Evolutionary conservation across 805 yeast species (phyloP), one percentile per base, ranked within the genome.

Genomic region (Kodamaea laetipori): DNA sequence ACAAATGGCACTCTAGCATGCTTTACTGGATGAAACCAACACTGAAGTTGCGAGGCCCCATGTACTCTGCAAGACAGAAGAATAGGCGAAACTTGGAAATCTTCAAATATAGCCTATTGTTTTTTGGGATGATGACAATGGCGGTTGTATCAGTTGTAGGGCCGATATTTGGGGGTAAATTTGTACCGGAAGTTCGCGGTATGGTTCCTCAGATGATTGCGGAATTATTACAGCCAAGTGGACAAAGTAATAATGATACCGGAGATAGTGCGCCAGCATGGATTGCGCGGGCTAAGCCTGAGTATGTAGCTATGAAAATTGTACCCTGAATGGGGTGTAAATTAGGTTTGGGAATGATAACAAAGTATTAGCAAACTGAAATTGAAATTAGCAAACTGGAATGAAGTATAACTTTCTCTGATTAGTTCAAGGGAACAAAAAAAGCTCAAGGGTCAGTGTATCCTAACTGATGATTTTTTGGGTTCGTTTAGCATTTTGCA

Each of bases 171-270:
- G 70, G 57, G 27, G 51, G 58, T 6, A 36, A 46, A 8, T 27
- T 38, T 10, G 28, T 48, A 9, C 43, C 46, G 4, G 44, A 37
- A 2, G 4, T 50, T 6, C 12, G 17, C 17, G 32, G 8, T 11
- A 12, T 16, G 2, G 11, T 25, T 39, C 58, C 47, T 54, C 59
- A 13, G 43, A 53, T 37, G 7, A 39, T 49, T 3, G 39, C 36
- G 2, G 51, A 47, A 2, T 52, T 81, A 30, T 56, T 82, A 6
- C 90, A 84, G 56, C 89, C 90, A 1, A 73, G 66, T 28, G 55
- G 63, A 30, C 86, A 82, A 54, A 68, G 76, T 35, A 80, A 82
- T 50, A 82, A 84, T 53, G 89, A 84, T 55, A 83, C 89, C 0
- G 89, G 88, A 0, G 66, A 55, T 0, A 40, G 44, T 17, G 85